phyloP scores from a whole-genome alignment of 108 stramenopile species.

The Discostella pseudostelligera region DNA sequence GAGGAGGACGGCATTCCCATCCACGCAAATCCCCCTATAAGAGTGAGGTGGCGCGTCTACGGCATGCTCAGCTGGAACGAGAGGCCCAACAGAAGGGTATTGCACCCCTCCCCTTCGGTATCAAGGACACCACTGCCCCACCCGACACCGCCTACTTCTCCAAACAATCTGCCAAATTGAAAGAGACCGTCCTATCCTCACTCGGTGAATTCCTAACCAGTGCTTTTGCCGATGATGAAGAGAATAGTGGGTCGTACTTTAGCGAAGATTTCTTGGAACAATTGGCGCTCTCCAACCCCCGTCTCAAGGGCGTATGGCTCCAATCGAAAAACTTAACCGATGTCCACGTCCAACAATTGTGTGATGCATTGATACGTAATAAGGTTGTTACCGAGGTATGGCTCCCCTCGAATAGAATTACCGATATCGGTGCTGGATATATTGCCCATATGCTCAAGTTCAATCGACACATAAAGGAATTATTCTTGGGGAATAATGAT shows the following conservation, averaged over 20 bases:
- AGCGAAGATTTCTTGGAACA: slow-evolving; percentile 40
- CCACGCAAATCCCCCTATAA: slow-evolving; percentile 37
- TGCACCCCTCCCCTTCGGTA: neutral
- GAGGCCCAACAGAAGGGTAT: neutral
- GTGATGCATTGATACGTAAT: slow-evolving; percentile 37
- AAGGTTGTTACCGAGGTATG: slow-evolving; percentile 44
- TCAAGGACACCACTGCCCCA: slow-evolving; percentile 27
- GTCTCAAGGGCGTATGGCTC: slow-evolving; percentile 33
- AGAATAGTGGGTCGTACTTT: slow-evolving; percentile 29
- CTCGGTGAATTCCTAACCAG: slow-evolving; percentile 33
- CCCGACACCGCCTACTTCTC: slow-evolving; percentile 35
- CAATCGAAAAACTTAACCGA: slow-evolving; percentile 42
- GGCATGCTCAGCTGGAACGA: slow-evolving; percentile 16
- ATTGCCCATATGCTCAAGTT: slow-evolving; percentile 43
- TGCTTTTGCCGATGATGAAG: slow-evolving; percentile 44
- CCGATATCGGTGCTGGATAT: slow-evolving; percentile 38
- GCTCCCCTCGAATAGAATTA: slow-evolving; percentile 35
- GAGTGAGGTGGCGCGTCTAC: slow-evolving; percentile 25
- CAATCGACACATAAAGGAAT: slow-evolving; percentile 36
- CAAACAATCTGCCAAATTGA: slow-evolving; percentile 24
- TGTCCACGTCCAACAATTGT: slow-evolving; percentile 27
- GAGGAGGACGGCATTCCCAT: slow-evolving; percentile 25
- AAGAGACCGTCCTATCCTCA: slow-evolving; percentile 26
- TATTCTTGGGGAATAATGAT: slow-evolving; percentile 40
- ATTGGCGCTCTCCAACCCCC: slow-evolving; percentile 21